A percentile compares a stretch with the other conserved stretches of the same genome.
Conservation (phyloP, 495 filamentous ascomycete genomes). For the Poronia punctata region DNA sequence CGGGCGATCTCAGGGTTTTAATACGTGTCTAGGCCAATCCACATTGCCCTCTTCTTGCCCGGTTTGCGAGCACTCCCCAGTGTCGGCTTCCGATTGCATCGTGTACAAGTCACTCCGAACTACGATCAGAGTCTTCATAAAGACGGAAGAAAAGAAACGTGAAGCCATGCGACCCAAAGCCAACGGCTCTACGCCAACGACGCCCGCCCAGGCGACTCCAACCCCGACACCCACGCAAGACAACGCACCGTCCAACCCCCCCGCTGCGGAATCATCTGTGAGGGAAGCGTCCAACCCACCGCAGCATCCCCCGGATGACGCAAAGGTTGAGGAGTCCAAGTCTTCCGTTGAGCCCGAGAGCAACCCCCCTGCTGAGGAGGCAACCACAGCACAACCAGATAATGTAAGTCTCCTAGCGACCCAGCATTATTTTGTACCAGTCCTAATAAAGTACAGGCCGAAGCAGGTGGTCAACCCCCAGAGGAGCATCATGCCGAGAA, state of each 20-base stretch:
- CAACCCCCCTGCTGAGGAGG: not conserved
- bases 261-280: conserved; percentile 9
- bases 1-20: too few species aligned
- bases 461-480: conserved; percentile 8
- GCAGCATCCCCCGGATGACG: conserved; percentile 4
- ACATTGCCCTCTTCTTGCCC: conserved; percentile 76
- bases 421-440: too few species aligned
- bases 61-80: conserved; percentile 83
- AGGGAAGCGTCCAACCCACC: conserved; percentile 8
- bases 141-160: conserved; percentile 81
- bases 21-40: conserved; percentile 56
- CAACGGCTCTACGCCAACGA: conserved; percentile 37
- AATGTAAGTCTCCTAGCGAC: conserved; percentile 10
- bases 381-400: conserved; percentile 8
- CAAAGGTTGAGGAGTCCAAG: not conserved
- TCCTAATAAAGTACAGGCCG: conserved; percentile 1
- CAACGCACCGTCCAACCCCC: conserved; percentile 14
- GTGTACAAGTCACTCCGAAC: conserved; percentile 81
- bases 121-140: conserved; percentile 82
- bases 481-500: conserved; percentile 18
- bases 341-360: conserved; percentile 11
- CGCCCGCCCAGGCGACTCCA: conserved; percentile 32
- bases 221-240: conserved; percentile 21
- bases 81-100: conserved; percentile 79
- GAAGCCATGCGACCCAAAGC: conserved; percentile 50